Base-by-base conservation (phyloP, 257 asterid genomes). In the Solanum piurae region DNA sequence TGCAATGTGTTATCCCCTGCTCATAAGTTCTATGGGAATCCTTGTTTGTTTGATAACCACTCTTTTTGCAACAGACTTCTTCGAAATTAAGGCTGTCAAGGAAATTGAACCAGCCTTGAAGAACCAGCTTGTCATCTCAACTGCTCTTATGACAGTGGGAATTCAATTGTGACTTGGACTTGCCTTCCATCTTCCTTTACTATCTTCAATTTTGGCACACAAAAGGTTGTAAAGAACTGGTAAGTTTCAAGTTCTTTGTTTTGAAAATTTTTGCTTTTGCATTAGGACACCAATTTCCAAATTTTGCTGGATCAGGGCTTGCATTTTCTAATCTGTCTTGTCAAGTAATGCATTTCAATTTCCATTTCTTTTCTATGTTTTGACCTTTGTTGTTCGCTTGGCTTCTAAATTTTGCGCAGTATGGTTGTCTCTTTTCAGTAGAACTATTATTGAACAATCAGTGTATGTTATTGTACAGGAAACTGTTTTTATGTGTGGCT, bases 21-120 rank as follows among this genome's bases (percentile, higher is more conserved):
- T 94, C 33, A 92, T 95, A 64, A 95, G 98, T 85, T 95, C 98
- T 62, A 87, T 95, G 95, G 98, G 98, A 82, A 95, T 95, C 84
- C 91, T 95, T 23, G 95, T 94, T 88, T 95, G 98, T 92, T 91
- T 95, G 79, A 89, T 95, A 74, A 95, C 98, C 29, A 95, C 98
- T 18, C 98, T 95, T 85, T 76, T 76, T n/a, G 60, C 60, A n/a
- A 38, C 83, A 12, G 83, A 40, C 36, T 76, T 76, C 83, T 76
- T 76, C 5, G n/a, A 76, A 76, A 76, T 76, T 76, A 76, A 13
- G 36, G 84, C 84, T 76, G 84, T 76, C 60, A 76, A 40, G 84
- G 84, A 76, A 76, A 76, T 40, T 76, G 84, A 76, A 76, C 84
- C 83, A 4, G 92, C 98, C 33, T 86, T 95, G 75, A 95, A 94